Base-by-base conservation (phyloP, 139 green algal genomes). In the Coccomyxa sp. region DNA sequence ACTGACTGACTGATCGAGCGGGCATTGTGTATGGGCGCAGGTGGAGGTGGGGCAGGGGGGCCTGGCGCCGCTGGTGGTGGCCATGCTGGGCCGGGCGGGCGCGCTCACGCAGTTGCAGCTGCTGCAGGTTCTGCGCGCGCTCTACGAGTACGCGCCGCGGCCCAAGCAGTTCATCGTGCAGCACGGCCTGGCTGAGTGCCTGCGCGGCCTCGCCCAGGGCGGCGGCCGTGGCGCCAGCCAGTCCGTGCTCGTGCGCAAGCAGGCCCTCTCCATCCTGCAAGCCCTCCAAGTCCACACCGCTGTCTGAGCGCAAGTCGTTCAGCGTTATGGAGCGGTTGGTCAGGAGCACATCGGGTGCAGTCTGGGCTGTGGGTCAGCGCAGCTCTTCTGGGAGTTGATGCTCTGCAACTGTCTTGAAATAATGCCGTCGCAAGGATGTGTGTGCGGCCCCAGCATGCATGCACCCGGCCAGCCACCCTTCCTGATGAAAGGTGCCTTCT, bases 141-240 rank as follows among this genome's bases (percentile, higher is more conserved):
- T 95, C 85, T 97, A 97, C 80, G 88, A 95, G 89, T 88, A 92
- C 75, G 90, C 94, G 83, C 93, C 93, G 0, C 86, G 88, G 10
- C 93, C 93, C 57, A 96, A 97, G 85, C 90, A 95, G 87, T 95
- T 96, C 75, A 88, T 96, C 27, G 79, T 91, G 57, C 86, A 91
- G 87, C 90, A 89, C 75, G 85, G 83, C 45, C 86, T 94, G 63
- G 81, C 83, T 28, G 88, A 90, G 76, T 84, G 89, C 81, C 87
- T 94, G 78, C 67, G 71, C 13, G 82, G 80, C 25, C 77, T 92
- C 71, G 85, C 81, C 13, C 80, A 79, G 32, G 66, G 74, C 76
- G 13, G 32, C 58, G 28, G 58, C 81, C 18, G 76, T 60, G 77
- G 83, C 77, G 75, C 77, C 67, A 31, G 12, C 51, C 82, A 83